Evolutionary conservation across 306 rosid species (phyloP).

Genomic region (Adenanthera pavonina): DNA sequence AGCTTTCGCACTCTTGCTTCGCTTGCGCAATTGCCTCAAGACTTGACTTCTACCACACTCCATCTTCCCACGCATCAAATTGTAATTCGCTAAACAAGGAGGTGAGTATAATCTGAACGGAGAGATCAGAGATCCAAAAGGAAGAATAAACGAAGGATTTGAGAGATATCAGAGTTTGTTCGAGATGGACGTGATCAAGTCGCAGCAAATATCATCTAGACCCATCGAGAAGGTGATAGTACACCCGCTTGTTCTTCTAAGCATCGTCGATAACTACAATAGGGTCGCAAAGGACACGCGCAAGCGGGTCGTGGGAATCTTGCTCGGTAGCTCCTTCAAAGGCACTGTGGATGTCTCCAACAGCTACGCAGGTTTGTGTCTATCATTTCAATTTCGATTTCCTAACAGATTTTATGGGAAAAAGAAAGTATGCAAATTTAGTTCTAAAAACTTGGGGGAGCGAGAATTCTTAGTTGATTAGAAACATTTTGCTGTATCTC

Average conservation of each 20-base stretch:
- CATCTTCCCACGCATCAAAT: background rate
- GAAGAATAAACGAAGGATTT: slow-evolving; percentile 1
- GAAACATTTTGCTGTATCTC: background rate
- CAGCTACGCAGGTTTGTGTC: slow-evolving; percentile 62
- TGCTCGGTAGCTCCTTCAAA: slow-evolving; percentile 65
- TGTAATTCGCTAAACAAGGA: background rate
- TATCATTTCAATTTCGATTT: background rate
- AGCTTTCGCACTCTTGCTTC: background rate
- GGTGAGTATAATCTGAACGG: background rate
- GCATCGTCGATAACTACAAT: slow-evolving; percentile 81
- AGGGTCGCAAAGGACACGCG: slow-evolving; percentile 73
- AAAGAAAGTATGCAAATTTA: background rate
- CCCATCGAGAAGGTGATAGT: slow-evolving; percentile 76
- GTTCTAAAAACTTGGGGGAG: background rate
- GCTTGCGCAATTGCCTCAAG: background rate
- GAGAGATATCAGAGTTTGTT: background rate
- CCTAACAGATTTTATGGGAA: background rate
- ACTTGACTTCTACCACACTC: background rate
- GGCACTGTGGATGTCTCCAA: slow-evolving; percentile 77
- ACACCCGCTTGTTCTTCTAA: slow-evolving; percentile 71
- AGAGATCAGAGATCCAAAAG: background rate
- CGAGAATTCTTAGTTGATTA: background rate
- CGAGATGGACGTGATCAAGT: slow-evolving; percentile 70
- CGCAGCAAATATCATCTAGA: slow-evolving; percentile 63
- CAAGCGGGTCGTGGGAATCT: slow-evolving; percentile 70